These are phyloP conservation scores for Colletotrichum agaves DNA, from an alignment of 2,329 filamentous ascomycete genomes.

Conservation along the genomic window DNA sequence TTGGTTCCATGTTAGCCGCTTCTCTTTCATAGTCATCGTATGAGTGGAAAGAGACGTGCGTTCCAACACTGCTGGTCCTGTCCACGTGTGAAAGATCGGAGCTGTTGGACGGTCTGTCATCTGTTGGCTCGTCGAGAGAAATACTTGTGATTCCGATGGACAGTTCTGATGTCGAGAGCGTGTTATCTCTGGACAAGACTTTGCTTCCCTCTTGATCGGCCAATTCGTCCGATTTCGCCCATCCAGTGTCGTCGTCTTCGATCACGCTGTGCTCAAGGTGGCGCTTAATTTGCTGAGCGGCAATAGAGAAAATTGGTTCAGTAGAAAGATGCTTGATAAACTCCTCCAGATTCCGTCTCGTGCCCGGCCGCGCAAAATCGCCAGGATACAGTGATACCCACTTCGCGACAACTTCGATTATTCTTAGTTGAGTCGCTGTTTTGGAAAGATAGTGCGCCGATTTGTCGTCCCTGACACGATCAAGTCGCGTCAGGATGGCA, in stretches of 20 bases:
- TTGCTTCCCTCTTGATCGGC: conserved; percentile 49
- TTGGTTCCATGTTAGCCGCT: conserved; percentile 77
- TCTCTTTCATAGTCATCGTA: conserved; percentile 85
- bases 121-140: conserved; percentile 58
- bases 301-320: conserved; percentile 84
- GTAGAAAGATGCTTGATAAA: conserved; percentile 81
- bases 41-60: conserved; percentile 69
- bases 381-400: conserved; percentile 93
- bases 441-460: conserved; percentile 77
- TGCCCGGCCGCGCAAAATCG: conserved; percentile 85
- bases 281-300: conserved; percentile 85
- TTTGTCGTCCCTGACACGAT: conserved; percentile 74
- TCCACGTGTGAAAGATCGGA: conserved; percentile 56
- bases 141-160: conserved; percentile 60
- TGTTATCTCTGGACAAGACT: conserved; percentile 45
- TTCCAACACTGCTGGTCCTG: conserved; percentile 50
- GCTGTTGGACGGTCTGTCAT: conserved; percentile 57
- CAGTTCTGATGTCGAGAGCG: conserved; percentile 46
- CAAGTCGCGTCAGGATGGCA: conserved; percentile 81
- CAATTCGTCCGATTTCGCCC: conserved; percentile 82
- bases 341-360: conserved; percentile 75
- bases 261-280: conserved; percentile 77
- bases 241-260: conserved; percentile 92
- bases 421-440: conserved; percentile 83
- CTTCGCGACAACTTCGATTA: conserved; percentile 84